Evolutionary conservation across 805 yeast genomes (phyloP).

Genomic region (Nakazawaea wyomingensis): DNA sequence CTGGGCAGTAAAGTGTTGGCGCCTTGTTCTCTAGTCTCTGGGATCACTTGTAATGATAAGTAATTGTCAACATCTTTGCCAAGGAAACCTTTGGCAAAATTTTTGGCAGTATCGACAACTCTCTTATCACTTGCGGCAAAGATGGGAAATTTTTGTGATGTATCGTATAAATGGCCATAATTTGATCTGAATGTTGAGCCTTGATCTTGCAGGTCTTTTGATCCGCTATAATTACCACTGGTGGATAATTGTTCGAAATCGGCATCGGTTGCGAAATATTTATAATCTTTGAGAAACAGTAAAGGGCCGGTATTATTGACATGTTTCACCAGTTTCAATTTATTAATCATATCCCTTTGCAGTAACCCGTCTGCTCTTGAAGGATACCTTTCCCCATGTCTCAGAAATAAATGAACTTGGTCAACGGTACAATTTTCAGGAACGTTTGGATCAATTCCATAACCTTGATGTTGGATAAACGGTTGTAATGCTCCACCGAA

Average conservation of each 20-base stretch:
- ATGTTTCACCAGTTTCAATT: slow-evolving; percentile 12
- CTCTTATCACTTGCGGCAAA: slow-evolving; percentile 53
- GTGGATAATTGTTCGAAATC: slow-evolving; percentile 47
- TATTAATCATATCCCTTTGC: slow-evolving; percentile 11
- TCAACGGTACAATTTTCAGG: slow-evolving; percentile 48
- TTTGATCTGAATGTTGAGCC: slow-evolving; percentile 45
- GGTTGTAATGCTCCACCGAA: slow-evolving; percentile 53
- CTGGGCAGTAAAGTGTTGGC: slow-evolving; percentile 58
- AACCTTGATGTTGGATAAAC: slow-evolving; percentile 42
- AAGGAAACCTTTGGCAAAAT: slow-evolving; percentile 58
- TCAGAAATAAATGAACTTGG: slow-evolving; percentile 46
- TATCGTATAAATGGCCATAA: slow-evolving; percentile 42
- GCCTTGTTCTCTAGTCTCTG: slow-evolving; percentile 45
- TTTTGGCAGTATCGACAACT: slow-evolving; percentile 47
- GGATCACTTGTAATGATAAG: slow-evolving; percentile 33
- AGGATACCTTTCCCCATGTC: slow-evolving; percentile 61
- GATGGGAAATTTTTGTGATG: slow-evolving; percentile 35
- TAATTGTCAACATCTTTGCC: slow-evolving; percentile 36
- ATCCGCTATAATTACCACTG: slow-evolving; percentile 48
- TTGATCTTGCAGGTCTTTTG: slow-evolving; percentile 39
- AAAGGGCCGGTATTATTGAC: slow-evolving; percentile 34
- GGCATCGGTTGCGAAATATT: slow-evolving; percentile 35
- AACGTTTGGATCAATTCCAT: slow-evolving; percentile 46
- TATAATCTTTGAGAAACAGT: slow-evolving; percentile 42
- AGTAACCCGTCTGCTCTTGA: slow-evolving; percentile 19